phyloP scores from a whole-genome alignment of 2,329 filamentous ascomycete genomes.

The Graphium sp. region DNA sequence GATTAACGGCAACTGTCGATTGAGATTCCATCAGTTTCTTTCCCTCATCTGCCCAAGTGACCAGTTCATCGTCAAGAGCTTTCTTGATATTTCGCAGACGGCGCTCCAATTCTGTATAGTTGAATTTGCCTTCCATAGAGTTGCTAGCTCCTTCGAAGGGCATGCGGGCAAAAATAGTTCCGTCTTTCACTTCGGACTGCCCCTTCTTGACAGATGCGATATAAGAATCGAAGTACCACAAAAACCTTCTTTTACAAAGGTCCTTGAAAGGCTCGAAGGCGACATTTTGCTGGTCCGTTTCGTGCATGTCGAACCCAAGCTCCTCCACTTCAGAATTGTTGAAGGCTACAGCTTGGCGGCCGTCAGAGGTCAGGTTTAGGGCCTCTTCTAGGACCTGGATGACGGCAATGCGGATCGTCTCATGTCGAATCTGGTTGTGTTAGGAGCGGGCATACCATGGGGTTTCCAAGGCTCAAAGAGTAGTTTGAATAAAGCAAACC shows the following conservation, averaged over 20 bases:
- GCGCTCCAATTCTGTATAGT: conserved; percentile 57
- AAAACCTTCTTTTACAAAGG: conserved; percentile 74
- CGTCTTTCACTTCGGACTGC: conserved; percentile 43
- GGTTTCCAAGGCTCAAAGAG: not conserved
- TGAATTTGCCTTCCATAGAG: conserved; percentile 71
- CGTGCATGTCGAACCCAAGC: conserved; percentile 27
- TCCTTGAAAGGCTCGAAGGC: conserved; percentile 81
- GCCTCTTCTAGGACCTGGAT: conserved; percentile 73
- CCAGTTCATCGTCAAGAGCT: conserved; percentile 54
- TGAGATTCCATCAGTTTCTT: conserved; percentile 44
- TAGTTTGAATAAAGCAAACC: not conserved
- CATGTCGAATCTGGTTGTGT: conserved; percentile 60
- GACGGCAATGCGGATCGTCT: conserved; percentile 72
- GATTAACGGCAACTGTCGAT: conserved; percentile 60
- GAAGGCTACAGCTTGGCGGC: conserved; percentile 17
- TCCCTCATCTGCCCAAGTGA: conserved; percentile 56
- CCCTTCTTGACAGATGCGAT: conserved; percentile 52
- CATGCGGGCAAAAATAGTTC: conserved; percentile 57
- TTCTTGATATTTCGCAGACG: conserved; percentile 54
- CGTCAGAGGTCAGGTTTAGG: conserved; percentile 44
- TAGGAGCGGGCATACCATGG: too few relatives aligned
- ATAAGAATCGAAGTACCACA: conserved; percentile 94
- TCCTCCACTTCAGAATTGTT: conserved; percentile 15
- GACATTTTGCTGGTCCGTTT: conserved; percentile 34
- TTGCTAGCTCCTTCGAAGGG: conserved; percentile 70